These are phyloP conservation scores for Botrytis fabae DNA, from an alignment of 2,329 filamentous ascomycete genomes.

Conservation along the genomic window DNA sequence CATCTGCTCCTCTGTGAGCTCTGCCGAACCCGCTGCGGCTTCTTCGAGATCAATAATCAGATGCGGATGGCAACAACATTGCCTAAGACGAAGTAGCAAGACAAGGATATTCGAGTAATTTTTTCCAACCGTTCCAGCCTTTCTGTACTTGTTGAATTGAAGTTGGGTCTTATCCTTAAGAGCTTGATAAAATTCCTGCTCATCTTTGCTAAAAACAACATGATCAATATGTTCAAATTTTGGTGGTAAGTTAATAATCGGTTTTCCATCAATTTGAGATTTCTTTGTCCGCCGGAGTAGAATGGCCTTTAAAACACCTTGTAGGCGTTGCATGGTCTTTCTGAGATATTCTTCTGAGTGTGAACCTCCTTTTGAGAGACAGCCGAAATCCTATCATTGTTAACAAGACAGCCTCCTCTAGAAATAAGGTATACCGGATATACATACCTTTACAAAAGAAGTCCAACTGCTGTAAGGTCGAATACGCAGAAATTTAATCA, in stretches of 20 bases:
- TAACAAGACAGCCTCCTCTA: slow-evolving; percentile 26
- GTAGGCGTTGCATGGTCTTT: slow-evolving; percentile 67
- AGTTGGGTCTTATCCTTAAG: slow-evolving; percentile 67
- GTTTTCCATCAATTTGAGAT: slow-evolving; percentile 75
- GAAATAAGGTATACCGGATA: slow-evolving; percentile 8
- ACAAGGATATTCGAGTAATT: slow-evolving; percentile 81
- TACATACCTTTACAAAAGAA: slow-evolving; percentile 57
- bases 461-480: slow-evolving; percentile 68
- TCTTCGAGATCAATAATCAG: slow-evolving; percentile 65
- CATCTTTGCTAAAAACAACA: slow-evolving; percentile 66
- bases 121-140: slow-evolving; percentile 64
- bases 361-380: slow-evolving; percentile 33
- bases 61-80: slow-evolving; percentile 77
- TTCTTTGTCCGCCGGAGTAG: slow-evolving; percentile 82
- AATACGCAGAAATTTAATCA: slow-evolving; percentile 76
- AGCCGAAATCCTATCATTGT: slow-evolving; percentile 34
- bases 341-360: slow-evolving; percentile 29
- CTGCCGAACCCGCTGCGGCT: slow-evolving; percentile 27
- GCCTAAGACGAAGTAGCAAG: slow-evolving; percentile 74
- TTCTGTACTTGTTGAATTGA: slow-evolving; percentile 75
- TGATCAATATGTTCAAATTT: slow-evolving; percentile 63
- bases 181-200: slow-evolving; percentile 62
- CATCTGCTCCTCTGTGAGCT: slow-evolving; percentile 43
- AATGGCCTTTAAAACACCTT: slow-evolving; percentile 74
- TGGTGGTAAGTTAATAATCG: slow-evolving; percentile 67